phyloP scores from a whole-genome alignment of 306 rosid species.

The Dalbergia cochinchinensis region DNA sequence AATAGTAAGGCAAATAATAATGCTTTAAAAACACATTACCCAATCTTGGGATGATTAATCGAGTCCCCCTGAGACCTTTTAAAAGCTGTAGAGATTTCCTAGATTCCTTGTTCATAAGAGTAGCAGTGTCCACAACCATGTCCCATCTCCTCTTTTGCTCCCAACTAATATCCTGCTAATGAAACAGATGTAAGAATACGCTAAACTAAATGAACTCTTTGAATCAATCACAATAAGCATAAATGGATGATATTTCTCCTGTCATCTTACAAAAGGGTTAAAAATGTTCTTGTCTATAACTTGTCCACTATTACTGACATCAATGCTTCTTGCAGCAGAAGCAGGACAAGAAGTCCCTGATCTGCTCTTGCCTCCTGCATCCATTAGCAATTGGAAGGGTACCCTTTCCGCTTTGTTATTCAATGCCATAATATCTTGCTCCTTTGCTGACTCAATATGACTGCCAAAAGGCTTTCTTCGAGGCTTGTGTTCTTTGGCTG shows the following conservation, averaged over 20 bases:
- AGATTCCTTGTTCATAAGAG: conserved; percentile 75
- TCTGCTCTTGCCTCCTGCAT: conserved; percentile 43
- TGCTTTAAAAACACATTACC: conserved; percentile 57
- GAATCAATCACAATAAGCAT: conserved; percentile 26
- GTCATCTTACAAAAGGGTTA: conserved; percentile 52
- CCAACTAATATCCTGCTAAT: conserved; percentile 56
- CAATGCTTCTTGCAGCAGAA: conserved; percentile 48
- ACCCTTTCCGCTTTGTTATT: conserved; percentile 54
- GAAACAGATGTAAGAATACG: conserved; percentile 26
- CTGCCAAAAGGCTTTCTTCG: conserved; percentile 42
- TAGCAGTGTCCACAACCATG: conserved; percentile 66
- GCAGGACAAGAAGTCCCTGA: conserved; percentile 45
- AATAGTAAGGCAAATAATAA: not conserved
- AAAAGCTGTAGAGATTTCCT: conserved; percentile 75
- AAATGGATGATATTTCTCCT: not conserved
- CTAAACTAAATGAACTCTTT: not conserved
- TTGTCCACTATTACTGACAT: conserved; percentile 41
- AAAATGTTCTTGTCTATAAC: conserved; percentile 32
- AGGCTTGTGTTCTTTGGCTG: conserved; percentile 35
- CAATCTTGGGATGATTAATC: conserved; percentile 70
- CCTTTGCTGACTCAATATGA: conserved; percentile 47
- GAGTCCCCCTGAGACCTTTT: conserved; percentile 74
- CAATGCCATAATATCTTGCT: conserved; percentile 38
- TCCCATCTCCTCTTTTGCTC: conserved; percentile 62
- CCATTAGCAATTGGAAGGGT: conserved; percentile 66